phyloP scores from a whole-genome alignment of 257 asterid species.

The Plectranthus barbatus region DNA sequence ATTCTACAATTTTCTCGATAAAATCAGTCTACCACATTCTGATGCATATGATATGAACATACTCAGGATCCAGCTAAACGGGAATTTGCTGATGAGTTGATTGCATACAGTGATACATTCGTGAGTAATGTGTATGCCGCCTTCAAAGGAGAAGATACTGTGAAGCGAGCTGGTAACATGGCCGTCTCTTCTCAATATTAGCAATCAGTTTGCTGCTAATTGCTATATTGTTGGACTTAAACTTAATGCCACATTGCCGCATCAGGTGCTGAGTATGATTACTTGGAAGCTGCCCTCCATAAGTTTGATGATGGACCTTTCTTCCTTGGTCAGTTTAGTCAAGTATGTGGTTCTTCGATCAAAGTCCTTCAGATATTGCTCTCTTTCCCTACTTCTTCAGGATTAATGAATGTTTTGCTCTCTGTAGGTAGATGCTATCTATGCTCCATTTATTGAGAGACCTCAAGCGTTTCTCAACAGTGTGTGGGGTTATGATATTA shows the following conservation, averaged over 20 bases:
- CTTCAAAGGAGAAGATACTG: conserved; percentile 31
- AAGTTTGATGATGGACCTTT: conserved; percentile 57
- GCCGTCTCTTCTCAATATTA: background rate
- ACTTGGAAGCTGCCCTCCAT: conserved; percentile 47
- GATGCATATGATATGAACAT: background rate
- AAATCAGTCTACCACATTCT: background rate
- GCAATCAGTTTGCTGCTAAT: background rate
- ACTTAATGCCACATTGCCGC: conserved; percentile 1
- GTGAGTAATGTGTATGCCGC: conserved; percentile 15
- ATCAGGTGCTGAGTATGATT: conserved; percentile 47
- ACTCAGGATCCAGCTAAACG: conserved; percentile 38
- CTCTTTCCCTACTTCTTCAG: too few relatives aligned
- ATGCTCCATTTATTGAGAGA: conserved; percentile 56
- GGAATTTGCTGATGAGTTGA: conserved; percentile 42
- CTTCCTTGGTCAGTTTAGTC: conserved; percentile 61
- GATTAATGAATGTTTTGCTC: background rate
- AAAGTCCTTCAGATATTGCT: background rate
- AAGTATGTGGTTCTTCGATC: conserved; percentile 24
- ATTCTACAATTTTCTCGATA: background rate
- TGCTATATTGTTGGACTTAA: background rate
- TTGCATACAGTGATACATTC: conserved; percentile 31
- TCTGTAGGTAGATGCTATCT: conserved; percentile 42
- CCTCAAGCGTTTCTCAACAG: conserved; percentile 29
- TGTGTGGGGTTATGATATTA: conserved; percentile 30
- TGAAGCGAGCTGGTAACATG: conserved; percentile 36